phyloP scores from a whole-genome alignment of 371 early-diverging fungal genomes.

The Mortierella sp. region DNA sequence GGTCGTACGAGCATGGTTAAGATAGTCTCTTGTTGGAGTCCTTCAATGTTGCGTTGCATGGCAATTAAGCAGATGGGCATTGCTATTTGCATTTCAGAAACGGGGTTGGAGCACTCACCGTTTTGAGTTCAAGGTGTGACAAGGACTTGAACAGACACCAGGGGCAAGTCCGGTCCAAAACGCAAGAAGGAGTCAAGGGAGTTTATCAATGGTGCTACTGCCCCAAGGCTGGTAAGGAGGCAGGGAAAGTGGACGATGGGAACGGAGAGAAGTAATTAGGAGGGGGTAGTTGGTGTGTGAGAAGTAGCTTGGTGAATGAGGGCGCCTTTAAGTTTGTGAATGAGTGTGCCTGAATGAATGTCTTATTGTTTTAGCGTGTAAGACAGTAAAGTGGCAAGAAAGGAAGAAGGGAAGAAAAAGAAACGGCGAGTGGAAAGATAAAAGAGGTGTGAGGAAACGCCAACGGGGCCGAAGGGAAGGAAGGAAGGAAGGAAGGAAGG shows the following conservation, averaged over 20 bases:
- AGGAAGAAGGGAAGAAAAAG: background rate
- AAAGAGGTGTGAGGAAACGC: background rate
- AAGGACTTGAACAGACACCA: constrained; percentile 1
- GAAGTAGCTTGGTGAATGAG: background rate
- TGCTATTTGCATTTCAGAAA: background rate
- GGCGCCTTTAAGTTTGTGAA: no score
- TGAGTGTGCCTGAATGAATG: no score
- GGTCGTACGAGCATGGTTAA: background rate
- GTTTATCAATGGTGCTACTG: background rate
- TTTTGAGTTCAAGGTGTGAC: constrained; percentile 17
- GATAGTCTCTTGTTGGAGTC: background rate
- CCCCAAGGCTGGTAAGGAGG: background rate
- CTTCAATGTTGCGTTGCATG: background rate
- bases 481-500: background rate
- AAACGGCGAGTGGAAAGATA: background rate
- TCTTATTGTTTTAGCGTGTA: no score
- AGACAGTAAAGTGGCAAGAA: no score
- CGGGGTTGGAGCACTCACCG: background rate
- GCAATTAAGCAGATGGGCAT: background rate
- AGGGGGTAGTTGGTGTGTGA: background rate
- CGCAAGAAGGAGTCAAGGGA: background rate
- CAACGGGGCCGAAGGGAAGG: background rate
- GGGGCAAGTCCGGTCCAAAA: background rate
- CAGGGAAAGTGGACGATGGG: background rate
- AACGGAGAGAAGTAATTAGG: background rate